Evolutionary conservation across 768 basidiomycete species (phyloP).

Genomic region (Mycena crocata): DNA sequence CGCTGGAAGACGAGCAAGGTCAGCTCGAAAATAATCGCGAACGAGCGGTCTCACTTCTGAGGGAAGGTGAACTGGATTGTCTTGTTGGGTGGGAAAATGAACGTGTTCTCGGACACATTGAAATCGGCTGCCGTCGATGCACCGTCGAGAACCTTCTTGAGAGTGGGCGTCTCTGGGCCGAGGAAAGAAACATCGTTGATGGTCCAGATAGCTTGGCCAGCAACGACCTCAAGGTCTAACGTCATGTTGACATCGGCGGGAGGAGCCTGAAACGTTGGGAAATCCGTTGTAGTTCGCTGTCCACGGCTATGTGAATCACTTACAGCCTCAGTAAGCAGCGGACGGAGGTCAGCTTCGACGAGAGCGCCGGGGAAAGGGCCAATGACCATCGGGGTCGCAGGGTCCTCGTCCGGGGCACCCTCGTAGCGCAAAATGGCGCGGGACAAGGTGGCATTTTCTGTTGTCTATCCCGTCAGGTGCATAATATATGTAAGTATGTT

Average conservation of each 20-base stretch:
- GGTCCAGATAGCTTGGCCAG: slow-evolving; percentile 40
- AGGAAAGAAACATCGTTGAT: slow-evolving; percentile 47
- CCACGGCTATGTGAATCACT: slow-evolving; percentile 9
- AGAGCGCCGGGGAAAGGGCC: slow-evolving; percentile 28
- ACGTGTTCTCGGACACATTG: slow-evolving; percentile 50
- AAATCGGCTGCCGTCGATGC: slow-evolving; percentile 42
- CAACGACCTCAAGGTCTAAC: slow-evolving; percentile 38
- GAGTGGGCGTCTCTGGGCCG: slow-evolving; percentile 33
- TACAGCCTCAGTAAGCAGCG: neutral
- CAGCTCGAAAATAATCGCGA: too few relatives aligned
- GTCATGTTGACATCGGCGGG: slow-evolving; percentile 41
- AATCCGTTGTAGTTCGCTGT: neutral
- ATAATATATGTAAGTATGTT: too few relatives aligned
- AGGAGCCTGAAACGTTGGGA: slow-evolving; percentile 32
- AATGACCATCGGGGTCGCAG: slow-evolving; percentile 41
- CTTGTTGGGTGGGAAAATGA: slow-evolving; percentile 50
- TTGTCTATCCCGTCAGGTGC: too few relatives aligned
- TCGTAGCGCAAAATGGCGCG: slow-evolving; percentile 52
- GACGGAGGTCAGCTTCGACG: slow-evolving; percentile 20
- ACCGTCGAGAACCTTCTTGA: slow-evolving; percentile 49
- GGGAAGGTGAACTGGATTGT: slow-evolving; percentile 53
- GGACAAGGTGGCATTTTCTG: slow-evolving; percentile 29
- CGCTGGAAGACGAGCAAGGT: too few relatives aligned
- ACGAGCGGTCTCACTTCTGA: too few relatives aligned
- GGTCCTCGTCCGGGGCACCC: slow-evolving; percentile 47